Base-by-base conservation (phyloP, 2,329 filamentous ascomycete species). In the Alternaria novae-zelandiae region DNA sequence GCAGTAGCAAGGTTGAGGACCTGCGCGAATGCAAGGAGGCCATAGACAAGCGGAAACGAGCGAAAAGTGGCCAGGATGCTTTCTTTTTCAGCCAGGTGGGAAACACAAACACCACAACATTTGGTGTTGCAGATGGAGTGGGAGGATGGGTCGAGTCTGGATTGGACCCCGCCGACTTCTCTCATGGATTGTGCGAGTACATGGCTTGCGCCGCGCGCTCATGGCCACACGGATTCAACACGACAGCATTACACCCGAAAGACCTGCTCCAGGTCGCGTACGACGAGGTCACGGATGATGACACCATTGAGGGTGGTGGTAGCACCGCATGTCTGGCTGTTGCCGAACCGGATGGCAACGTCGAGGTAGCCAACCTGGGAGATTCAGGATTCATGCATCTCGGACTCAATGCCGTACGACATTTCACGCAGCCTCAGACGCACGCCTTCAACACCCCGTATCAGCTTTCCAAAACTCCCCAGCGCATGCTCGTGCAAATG, bases 391-490 rank as follows among this genome's bases (percentile, higher is more conserved):
- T 94, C 78, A 86, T 98, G 59, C 91, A 97, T 65, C 85, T 98
- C 64, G 89, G 94, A 13, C 87, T 93, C 25, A 96, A 95, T 70
- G 93, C 91, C 13, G 92, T 99, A 30, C 91, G 96, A 78, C 88
- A 91, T 59, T 90, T 89, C 75, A 97, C 94, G 2, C 87, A 90
- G 51, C 91, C 93, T 23, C 96, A 99, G 81, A 97, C 94, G 1
- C 96, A 99, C 79, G 94, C 91, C 46, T 99, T 99, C 86, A 99
- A 99, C 81, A 98, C 96, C 0, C 96, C 96, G 0, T 99, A 92
- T 77, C 96, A 99, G 80, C 87, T 99, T 44, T 95, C 93, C 57
- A 89, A 97, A 57, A 90, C 97, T 8, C 95, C 96, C 1, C 88
- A 91, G 4, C 88, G 87, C 71, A 90, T 97, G 81, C 87, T 93